Base-by-base conservation (phyloP, 208 protist genomes). In the Strigomonas culicis region DNA sequence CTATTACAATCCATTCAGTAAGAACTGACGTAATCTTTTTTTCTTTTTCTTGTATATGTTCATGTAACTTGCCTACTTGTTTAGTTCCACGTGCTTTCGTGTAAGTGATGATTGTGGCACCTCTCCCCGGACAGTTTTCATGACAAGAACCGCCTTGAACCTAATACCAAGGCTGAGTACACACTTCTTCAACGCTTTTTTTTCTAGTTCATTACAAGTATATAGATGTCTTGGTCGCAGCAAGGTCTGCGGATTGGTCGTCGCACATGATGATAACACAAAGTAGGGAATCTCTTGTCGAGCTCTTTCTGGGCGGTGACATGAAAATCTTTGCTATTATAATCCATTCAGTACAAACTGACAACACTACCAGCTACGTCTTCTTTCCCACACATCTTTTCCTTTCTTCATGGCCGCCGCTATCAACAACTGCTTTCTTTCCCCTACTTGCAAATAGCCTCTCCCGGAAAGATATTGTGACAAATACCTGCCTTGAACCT, bases 121-220 rank as follows among this genome's bases (percentile, higher is more conserved):
- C 13, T 57, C 59, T 71, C 68, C 68, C 59, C 68, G 59, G 68
- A 65, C 30, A 3, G 43, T 24, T 25, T 46, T 47, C 61, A 31
- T 19, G 43, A 72, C 59, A 66, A 60, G 17, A 52, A 46, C 53
- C 41, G 49, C 61, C 66, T 72, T 59, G 59, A 72, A 72, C 59
- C 67, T 72, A 66, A 52, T 65, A 66, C 59, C 51, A 74, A 32
- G 69, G 63, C 53, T 59, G 67, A 72, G 67, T 28, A 31, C 28
- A 3, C 44, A 24, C 2, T 36, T 8, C 19, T 46, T 53, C 22
- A 11, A 8, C 22, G 6, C 19, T 53, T 53, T 10, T 53, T n/a
- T 27, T n/a, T 53, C 7, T 53, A 8, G 6, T n/a, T 6, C 6
- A 25, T 27, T 22, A 25, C 22, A 25, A n/a, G n/a, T n/a, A n/a